Evolutionary conservation across 2,329 filamentous ascomycete species (phyloP).

Genomic region (Aspergillus unguis): DNA sequence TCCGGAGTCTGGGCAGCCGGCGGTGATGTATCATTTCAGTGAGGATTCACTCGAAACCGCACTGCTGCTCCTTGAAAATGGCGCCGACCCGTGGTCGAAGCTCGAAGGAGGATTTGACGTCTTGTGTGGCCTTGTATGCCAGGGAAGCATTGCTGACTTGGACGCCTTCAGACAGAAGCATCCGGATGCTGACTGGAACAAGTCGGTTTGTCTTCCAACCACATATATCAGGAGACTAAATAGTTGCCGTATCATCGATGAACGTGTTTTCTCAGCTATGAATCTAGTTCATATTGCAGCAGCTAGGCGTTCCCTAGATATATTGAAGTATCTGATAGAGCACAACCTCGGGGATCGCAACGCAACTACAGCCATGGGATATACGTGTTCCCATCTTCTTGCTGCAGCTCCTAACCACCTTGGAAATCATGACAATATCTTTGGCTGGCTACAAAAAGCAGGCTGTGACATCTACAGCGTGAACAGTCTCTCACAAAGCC

Average conservation of each 20-base stretch:
- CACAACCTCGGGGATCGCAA: background rate
- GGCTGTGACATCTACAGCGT: too few relatives aligned
- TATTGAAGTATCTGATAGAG: background rate
- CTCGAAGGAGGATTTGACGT: background rate
- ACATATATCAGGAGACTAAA: too few relatives aligned
- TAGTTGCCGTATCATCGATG: too few relatives aligned
- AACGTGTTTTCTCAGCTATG: background rate
- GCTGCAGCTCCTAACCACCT: background rate
- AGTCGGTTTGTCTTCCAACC: background rate
- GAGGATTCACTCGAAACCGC: too few relatives aligned
- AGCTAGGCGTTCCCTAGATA: background rate
- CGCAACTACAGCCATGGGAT: background rate
- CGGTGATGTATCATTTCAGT: too few relatives aligned
- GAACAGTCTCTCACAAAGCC: too few relatives aligned
- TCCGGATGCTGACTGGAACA: background rate
- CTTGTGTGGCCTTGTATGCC: background rate
- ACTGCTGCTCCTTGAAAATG: background rate
- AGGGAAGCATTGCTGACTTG: background rate
- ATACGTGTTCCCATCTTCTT: background rate
- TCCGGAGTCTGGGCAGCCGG: too few relatives aligned
- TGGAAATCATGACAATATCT: too few relatives aligned
- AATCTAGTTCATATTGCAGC: background rate
- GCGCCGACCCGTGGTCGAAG: background rate
- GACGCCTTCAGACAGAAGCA: background rate
- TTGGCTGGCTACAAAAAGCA: too few relatives aligned